Evolutionary conservation across 192 early-diverging fungal genomes (phyloP), one percentile per base, ranked within the genome.

Genomic region (Rhizophagus sp.): DNA sequence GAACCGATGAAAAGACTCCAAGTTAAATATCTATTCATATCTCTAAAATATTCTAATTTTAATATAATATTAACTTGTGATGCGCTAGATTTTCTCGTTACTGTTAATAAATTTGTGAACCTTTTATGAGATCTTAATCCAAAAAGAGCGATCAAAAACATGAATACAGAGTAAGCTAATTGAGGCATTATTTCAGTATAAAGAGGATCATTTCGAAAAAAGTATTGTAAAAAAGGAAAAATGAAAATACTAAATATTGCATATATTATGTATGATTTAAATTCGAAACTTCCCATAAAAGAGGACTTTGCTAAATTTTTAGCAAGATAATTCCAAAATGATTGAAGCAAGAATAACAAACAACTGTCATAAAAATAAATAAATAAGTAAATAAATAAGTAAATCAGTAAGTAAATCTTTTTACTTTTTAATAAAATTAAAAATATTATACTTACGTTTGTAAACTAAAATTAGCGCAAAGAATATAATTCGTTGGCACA

Each of bases 211-310:
- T 71, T 24, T 24, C 82, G 76, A 49, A 83, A 85, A 11, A 65
- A 47, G 34, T 69, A 84, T 81, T 84, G 83, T 47, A 86, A 30
- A 12, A 82, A 52, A 25, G 85, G 85, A 49, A 86, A 86, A 61
- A 81, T 81, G 17, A 79, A 65, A 8, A 83, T 33, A 73, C 84
- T 86, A 22, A 84, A 50, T 8, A 76, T 47, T 50, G 79, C 82
- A 52, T 79, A 83, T n/a, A 85, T 57, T n/a, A 86, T 83, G 27
- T 86, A 86, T 62, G 82, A 84, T 68, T 81, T 81, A 41, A 85
- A 85, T 81, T 86, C 85, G 65, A 61, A 80, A 52, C 84, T 85
- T 33, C 82, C 81, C 85, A 86, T 86, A 68, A 86, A 86, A 36
- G 77, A 78, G 12, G 80, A 73, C 44, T 85, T 86, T 64, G 84